Evolutionary conservation across 306 rosid genomes (phyloP).

Genomic region (Elaeagnus macrophylla): DNA sequence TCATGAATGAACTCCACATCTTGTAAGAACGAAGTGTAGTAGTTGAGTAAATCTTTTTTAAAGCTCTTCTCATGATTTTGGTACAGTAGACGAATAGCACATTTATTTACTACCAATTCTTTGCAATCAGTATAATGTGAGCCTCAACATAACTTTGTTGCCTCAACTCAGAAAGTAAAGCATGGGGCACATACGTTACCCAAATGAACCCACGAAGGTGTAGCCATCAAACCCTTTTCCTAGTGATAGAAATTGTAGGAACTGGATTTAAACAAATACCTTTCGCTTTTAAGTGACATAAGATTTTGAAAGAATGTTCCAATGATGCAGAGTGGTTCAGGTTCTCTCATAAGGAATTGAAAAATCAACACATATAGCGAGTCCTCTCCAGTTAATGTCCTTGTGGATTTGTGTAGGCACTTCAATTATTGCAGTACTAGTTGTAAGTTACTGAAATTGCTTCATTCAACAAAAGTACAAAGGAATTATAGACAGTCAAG

Average conservation of each 20-base stretch:
- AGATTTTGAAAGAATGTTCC: background rate
- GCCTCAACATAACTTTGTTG: background rate
- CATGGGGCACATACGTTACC: constrained; percentile 7
- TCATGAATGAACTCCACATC: too few species aligned
- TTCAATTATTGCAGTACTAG: background rate
- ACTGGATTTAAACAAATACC: constrained; percentile 5
- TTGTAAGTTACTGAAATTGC: too few species aligned
- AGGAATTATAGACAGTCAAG: too few species aligned
- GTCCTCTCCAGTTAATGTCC: background rate
- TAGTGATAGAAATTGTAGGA: background rate
- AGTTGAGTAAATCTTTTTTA: background rate
- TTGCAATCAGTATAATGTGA: background rate
- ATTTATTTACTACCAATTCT: background rate
- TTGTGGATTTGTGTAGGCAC: background rate
- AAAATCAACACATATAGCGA: constrained; percentile 1
- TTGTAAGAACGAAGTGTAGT: too few species aligned
- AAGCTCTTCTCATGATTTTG: background rate
- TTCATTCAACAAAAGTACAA: too few species aligned
- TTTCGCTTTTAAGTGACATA: constrained; percentile 5
- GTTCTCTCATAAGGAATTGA: constrained; percentile 1
- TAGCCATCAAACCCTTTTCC: background rate
- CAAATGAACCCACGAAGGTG: constrained; percentile 5
- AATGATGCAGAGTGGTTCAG: background rate
- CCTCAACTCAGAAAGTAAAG: background rate
- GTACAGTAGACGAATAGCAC: background rate